Evolutionary conservation across 306 rosid genomes (phyloP).

Genomic region (Quercus berberidifolia): DNA sequence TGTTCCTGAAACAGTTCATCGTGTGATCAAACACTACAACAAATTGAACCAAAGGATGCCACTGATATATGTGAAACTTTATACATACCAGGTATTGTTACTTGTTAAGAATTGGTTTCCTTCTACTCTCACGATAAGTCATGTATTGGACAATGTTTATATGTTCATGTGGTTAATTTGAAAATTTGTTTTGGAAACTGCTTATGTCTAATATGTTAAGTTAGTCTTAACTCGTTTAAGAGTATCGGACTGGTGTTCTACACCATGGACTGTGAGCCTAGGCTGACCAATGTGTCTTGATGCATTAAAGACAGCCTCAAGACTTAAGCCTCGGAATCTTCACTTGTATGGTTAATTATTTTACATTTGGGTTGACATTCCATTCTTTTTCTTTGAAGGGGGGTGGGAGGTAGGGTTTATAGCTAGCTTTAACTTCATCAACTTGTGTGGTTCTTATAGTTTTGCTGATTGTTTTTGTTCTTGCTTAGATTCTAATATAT

Average conservation of each 20-base stretch:
- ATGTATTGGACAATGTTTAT: not conserved
- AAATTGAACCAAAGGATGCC: slow-evolving; percentile 97
- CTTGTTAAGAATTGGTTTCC: not conserved
- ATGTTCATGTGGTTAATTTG: not conserved
- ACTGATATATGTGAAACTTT: slow-evolving; percentile 79
- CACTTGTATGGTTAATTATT: not conserved
- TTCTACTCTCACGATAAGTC: not conserved
- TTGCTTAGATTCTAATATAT: slow-evolving; percentile 13
- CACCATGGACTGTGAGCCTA: not conserved
- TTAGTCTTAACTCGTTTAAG: not conserved
- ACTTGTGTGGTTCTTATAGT: not conserved
- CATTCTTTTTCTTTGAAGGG: not conserved
- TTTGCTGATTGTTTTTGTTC: not conserved
- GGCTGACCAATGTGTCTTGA: not conserved
- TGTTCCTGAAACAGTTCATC: slow-evolving; percentile 96
- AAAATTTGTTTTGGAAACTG: not conserved
- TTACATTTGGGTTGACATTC: not conserved
- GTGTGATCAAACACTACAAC: slow-evolving; percentile 97
- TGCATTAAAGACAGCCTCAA: not conserved
- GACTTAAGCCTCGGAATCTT: not conserved
- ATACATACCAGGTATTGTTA: slow-evolving; percentile 76
- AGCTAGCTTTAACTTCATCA: too few relatives aligned
- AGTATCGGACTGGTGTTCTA: not conserved
- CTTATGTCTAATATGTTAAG: not conserved
- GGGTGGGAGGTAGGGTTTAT: not conserved